Evolutionary conservation across 306 rosid genomes (phyloP), one percentile per base, ranked within the genome.

Genomic region (Acacia melanoxylon): DNA sequence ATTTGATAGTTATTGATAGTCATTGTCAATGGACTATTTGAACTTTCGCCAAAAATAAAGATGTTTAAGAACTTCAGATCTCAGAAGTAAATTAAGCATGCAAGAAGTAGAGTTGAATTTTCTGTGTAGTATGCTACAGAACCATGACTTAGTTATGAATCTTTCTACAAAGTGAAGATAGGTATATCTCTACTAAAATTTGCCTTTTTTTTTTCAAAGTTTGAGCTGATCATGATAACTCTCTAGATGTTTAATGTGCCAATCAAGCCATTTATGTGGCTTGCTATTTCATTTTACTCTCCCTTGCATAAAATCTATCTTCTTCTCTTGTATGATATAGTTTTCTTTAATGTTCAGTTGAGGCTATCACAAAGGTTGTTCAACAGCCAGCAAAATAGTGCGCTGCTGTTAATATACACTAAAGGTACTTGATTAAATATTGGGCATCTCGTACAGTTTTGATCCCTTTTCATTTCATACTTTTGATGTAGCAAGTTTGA

Each of bases 361-460:
- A 87, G 87, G 78, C 84, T 88, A 63, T 84, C 97, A 31, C 91
- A 29, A 77, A 78, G 86, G 63, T 83, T 74, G 78, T 83, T 85
- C 75, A 76, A 76, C 65, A 84, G 83, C 84, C 90, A 81, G 72
- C 87, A 82, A 79, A 83, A 74, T 68, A 87, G 74, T 78, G 81
- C 83, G 84, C 90, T 83, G 80, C 86, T 82, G 80, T 85, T 75
- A 73, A 82, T 84, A 85, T 84, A 77, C 80, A 63, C 83, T 69
- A 85, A 87, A 89, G 95, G 99, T 95, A 86, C 79, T 86, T 79
- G 75, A 80, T 71, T 84, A 63, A 83, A 37, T 81, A 42, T 65
- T 78, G 44, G 48, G 78, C 73, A 73, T 46, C 82, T 88, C 48
- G 8, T 46, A 2, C 78, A 76, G 58, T 76, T 83, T 72, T 62